A percentile compares a stretch with the other conserved stretches of the same genome.
Evolutionary conservation across 371 early-diverging fungal genomes (phyloP).

Genomic region (Apophysomyces variabilis): DNA sequence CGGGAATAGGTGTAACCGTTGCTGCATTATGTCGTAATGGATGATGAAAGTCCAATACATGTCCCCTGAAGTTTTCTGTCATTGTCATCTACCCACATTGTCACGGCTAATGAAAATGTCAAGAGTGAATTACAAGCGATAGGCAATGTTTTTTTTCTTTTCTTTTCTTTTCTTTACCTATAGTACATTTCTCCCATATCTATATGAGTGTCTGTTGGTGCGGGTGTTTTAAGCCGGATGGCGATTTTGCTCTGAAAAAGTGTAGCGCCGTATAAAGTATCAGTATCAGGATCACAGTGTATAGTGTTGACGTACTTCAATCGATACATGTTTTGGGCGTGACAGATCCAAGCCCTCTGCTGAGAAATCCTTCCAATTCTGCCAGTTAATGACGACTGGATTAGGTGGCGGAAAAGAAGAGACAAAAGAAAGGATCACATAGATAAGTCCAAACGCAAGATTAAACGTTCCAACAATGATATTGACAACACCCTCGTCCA

Average conservation of each 20-base stretch:
- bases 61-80: no score
- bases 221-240: conserved; percentile 23
- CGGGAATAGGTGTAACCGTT: no score
- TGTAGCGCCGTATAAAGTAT: neutral
- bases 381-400: conserved; percentile 45
- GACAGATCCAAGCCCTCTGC: conserved; percentile 49
- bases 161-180: neutral
- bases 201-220: conserved; percentile 6
- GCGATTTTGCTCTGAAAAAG: conserved; percentile 20
- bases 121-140: no score
- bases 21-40: no score
- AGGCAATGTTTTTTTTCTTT: no score
- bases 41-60: no score
- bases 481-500: conserved; percentile 34
- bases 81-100: no score
- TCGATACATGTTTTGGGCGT: conserved; percentile 28
- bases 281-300: neutral
- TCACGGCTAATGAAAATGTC: no score
- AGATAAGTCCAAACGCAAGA: conserved; percentile 35
- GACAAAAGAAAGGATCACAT: conserved; percentile 45
- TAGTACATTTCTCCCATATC: conserved; percentile 1
- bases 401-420: conserved; percentile 42
- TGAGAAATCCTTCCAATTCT: conserved; percentile 51
- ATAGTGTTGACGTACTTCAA: conserved; percentile 19
- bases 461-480: conserved; percentile 44